Percentiles rank a stretch among this genome's conserved stretches.
phyloP scores from a whole-genome alignment of 2,329 filamentous ascomycete genomes.

The Coniochaeta sp. region DNA sequence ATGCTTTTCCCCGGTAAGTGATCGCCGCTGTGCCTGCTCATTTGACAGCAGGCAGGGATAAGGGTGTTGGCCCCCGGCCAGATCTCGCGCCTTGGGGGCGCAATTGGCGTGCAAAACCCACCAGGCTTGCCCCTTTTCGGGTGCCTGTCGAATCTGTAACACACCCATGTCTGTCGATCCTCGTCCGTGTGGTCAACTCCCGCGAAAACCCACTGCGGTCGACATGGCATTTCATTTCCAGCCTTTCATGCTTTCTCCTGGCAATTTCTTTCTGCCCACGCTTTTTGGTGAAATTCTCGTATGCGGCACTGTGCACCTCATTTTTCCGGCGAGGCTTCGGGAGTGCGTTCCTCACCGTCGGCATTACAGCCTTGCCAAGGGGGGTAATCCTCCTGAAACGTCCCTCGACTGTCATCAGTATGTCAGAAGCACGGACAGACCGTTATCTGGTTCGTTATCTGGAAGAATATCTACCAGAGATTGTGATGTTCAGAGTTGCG shows the following conservation, averaged over 20 bases:
- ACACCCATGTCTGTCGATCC: constrained; percentile 16
- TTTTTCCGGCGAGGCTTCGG: not conserved
- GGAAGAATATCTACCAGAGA: not conserved
- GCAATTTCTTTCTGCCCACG: constrained; percentile 12
- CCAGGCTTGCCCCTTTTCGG: constrained; percentile 9
- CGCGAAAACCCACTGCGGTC: not conserved
- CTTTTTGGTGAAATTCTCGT: constrained; percentile 13
- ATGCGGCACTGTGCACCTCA: not conserved
- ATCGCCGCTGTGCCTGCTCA: not conserved
- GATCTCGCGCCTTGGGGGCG: not conserved
- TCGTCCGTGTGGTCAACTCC: constrained; percentile 8
- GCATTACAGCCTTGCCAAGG: not conserved
- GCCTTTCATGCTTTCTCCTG: constrained; percentile 10
- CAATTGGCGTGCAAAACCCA: constrained; percentile 1
- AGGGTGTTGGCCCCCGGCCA: not conserved
- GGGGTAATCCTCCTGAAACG: not conserved
- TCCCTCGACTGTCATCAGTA: not conserved
- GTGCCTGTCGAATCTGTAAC: constrained; percentile 17
- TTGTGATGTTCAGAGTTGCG: not conserved
- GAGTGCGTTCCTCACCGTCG: not conserved
- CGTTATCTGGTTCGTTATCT: not conserved
- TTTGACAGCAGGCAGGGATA: not conserved
- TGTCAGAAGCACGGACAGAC: not conserved
- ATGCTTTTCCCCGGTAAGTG: not conserved
- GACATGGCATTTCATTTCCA: not conserved